Percentiles rank a stretch among this genome's conserved stretches.
These are phyloP conservation scores for Pichia sp. DNA, from an alignment of 1,139 yeast genomes.

Conservation along the genomic window DNA sequence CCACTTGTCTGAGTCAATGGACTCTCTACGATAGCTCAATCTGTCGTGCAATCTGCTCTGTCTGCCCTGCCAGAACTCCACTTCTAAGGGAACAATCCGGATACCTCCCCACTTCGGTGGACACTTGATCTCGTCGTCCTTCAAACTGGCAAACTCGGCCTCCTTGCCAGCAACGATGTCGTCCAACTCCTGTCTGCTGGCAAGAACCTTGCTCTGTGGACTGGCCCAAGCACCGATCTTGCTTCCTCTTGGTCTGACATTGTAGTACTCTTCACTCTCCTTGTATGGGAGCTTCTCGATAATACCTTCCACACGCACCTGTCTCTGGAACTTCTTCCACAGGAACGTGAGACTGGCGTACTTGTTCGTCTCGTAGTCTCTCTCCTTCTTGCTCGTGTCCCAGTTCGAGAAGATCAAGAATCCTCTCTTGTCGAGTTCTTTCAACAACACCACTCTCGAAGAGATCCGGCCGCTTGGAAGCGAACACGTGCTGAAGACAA, in stretches of 20 bases:
- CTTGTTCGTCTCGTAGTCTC: slow-evolving; percentile 69
- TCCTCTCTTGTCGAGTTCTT: slow-evolving; percentile 84
- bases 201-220: slow-evolving; percentile 71
- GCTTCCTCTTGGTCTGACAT: slow-evolving; percentile 89
- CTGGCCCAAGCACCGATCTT: slow-evolving; percentile 98
- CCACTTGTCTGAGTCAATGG: slow-evolving; percentile 53
- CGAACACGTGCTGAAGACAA: slow-evolving; percentile 80
- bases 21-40: slow-evolving; percentile 64
- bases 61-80: slow-evolving; percentile 98
- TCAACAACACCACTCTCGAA: slow-evolving; percentile 77
- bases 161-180: slow-evolving; percentile 45
- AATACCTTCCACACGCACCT: slow-evolving; percentile 87
- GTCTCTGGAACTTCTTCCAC: slow-evolving; percentile 90
- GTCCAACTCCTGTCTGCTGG: slow-evolving; percentile 62
- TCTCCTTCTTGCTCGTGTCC: slow-evolving; percentile 79
- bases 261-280: slow-evolving; percentile 74
- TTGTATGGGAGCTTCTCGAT: slow-evolving; percentile 74
- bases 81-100: slow-evolving; percentile 80
- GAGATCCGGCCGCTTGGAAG: slow-evolving; percentile 89
- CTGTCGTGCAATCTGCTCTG: slow-evolving; percentile 89
- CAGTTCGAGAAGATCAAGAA: slow-evolving; percentile 92
- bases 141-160: slow-evolving; percentile 52
- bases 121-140: slow-evolving; percentile 70
- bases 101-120: slow-evolving; percentile 98
- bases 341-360: slow-evolving; percentile 85